These are phyloP conservation scores for Tricholoma sp. DNA, from an alignment of 768 basidiomycete species.

Conservation along the genomic window DNA sequence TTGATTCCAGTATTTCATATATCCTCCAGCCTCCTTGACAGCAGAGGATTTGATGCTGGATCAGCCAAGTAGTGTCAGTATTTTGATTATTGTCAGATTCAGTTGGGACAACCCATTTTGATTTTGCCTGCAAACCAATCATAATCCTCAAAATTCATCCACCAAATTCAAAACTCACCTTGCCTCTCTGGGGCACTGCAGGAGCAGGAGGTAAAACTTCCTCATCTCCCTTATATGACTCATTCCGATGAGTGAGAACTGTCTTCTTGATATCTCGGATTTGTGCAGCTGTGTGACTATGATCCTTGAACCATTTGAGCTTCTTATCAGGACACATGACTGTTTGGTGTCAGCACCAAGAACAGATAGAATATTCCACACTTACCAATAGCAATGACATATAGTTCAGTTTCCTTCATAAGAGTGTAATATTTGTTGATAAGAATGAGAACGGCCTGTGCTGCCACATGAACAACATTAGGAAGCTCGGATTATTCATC, in stretches of 20 bases:
- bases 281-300: background rate
- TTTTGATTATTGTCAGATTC: background rate
- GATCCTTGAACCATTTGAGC: background rate
- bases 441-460: slow-evolving; percentile 13
- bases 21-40: slow-evolving; percentile 10
- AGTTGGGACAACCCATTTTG: background rate
- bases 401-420: slow-evolving; percentile 12
- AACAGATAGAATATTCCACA: background rate
- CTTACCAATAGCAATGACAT: slow-evolving; percentile 15
- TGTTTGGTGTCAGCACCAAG: slow-evolving; percentile 13
- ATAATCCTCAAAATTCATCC: background rate
- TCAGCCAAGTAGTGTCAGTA: slow-evolving; percentile 10
- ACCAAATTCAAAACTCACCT: background rate
- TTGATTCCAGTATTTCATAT: slow-evolving; percentile 11
- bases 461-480: slow-evolving; percentile 14
- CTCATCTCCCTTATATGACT: background rate
- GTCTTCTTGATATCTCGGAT: slow-evolving; percentile 1
- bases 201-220: background rate
- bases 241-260: background rate
- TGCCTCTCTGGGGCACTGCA: background rate
- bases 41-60: background rate
- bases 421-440: slow-evolving; percentile 14
- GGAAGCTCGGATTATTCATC: slow-evolving; percentile 10
- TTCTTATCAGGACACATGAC: slow-evolving; percentile 19
- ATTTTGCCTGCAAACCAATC: background rate